Conservation (phyloP, 345 rosid species). For the Rhizophora apiculata region DNA sequence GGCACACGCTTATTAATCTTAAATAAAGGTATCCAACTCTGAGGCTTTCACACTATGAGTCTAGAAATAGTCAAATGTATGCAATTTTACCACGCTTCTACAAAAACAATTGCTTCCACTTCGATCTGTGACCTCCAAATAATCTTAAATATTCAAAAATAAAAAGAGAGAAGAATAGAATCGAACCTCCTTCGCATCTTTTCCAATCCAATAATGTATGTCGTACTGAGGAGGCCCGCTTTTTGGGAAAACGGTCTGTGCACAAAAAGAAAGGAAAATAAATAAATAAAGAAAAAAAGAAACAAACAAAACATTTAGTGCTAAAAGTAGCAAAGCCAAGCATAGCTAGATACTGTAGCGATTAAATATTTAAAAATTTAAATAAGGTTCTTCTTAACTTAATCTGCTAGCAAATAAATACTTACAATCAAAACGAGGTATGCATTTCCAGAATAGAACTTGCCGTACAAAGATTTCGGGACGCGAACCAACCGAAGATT, state of each 20-base stretch:
- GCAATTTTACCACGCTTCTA: too few species aligned
- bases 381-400: too few species aligned
- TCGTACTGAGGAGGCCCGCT: conserved; percentile 52
- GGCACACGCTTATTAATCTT: not conserved
- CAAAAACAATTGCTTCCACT: too few species aligned
- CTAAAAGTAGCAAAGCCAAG: not conserved
- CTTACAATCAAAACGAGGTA: conserved; percentile 65
- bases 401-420: not conserved
- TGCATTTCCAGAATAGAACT: conserved; percentile 67
- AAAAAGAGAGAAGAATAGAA: not conserved
- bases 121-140: too few species aligned
- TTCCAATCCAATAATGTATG: conserved; percentile 86
- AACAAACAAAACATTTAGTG: not conserved
- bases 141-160: not conserved
- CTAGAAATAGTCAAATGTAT: too few species aligned
- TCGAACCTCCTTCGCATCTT: conserved; percentile 55
- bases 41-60: too few species aligned
- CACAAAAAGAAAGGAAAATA: not conserved
- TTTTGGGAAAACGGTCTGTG: conserved; percentile 58
- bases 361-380: too few species aligned
- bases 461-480: conserved; percentile 59
- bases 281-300: not conserved
- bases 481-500: conserved; percentile 47
- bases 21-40: too few species aligned
- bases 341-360: not conserved